Percentiles rank a stretch among this genome's conserved stretches.
These are phyloP conservation scores for Hymenoscyphus salicellus DNA, from an alignment of 2,329 filamentous ascomycete species.

Conservation along the genomic window DNA sequence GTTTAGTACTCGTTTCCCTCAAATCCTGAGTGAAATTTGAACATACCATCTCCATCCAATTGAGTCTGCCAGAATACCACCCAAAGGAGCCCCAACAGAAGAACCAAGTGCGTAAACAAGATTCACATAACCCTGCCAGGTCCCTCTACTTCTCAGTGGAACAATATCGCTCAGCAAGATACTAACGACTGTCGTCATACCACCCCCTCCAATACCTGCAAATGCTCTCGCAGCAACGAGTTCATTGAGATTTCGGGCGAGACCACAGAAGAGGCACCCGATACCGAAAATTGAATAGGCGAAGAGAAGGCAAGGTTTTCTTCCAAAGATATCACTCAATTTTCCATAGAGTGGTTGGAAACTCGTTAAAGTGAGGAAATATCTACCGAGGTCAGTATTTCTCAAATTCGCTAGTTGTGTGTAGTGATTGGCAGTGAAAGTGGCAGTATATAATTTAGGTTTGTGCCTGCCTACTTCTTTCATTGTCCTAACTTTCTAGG, in stretches of 20 bases:
- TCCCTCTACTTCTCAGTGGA: slow-evolving; percentile 63
- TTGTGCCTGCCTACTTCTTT: too few relatives aligned
- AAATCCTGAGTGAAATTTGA: background rate
- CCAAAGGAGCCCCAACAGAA: slow-evolving; percentile 66
- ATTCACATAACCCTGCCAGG: slow-evolving; percentile 73
- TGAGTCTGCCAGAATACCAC: slow-evolving; percentile 67
- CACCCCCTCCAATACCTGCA: slow-evolving; percentile 61
- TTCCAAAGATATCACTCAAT: slow-evolving; percentile 67
- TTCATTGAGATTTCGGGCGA: slow-evolving; percentile 62
- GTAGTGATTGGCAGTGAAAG: too few relatives aligned
- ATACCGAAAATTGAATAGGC: slow-evolving; percentile 62
- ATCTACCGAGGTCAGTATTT: slow-evolving; percentile 37
- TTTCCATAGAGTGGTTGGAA: slow-evolving; percentile 75
- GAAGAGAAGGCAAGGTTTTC: slow-evolving; percentile 63
- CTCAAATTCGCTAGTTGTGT: too few relatives aligned
- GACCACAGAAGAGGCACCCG: slow-evolving; percentile 61
- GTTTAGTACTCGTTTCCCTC: background rate
- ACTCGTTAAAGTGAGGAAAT: slow-evolving; percentile 71
- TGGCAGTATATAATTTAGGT: too few relatives aligned
- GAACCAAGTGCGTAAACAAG: slow-evolving; percentile 69
- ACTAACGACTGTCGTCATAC: slow-evolving; percentile 66
- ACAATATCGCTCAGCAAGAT: slow-evolving; percentile 72
- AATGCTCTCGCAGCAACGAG: slow-evolving; percentile 60
- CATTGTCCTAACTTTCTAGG: too few relatives aligned
- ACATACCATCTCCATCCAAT: slow-evolving; percentile 72